A percentile compares a stretch with the other conserved stretches of the same genome.
Evolutionary conservation across 306 rosid genomes (phyloP).

Genomic region (Canavalia ensiformis): DNA sequence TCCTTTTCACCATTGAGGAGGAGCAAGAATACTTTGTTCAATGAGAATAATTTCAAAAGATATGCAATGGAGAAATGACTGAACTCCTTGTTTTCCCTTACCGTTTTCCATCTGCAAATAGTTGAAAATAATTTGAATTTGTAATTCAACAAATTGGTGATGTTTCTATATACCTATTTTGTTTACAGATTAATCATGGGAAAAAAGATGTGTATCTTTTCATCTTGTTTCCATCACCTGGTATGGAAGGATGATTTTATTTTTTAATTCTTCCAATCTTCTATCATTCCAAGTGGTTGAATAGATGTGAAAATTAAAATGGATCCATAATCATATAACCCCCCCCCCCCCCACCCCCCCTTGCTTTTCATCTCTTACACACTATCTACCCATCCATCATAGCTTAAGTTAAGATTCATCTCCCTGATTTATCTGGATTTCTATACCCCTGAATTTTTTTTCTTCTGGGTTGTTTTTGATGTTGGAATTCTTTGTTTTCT

Average conservation of each 20-base stretch:
- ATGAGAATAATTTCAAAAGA: constrained; percentile 2
- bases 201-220: constrained; percentile 21
- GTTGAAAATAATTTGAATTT: constrained; percentile 30
- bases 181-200: constrained; percentile 19
- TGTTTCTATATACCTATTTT: not conserved
- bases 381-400: not conserved
- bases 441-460: not conserved
- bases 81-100: constrained; percentile 24
- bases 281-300: not conserved
- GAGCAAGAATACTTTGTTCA: constrained; percentile 18
- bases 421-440: not conserved
- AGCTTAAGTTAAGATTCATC: constrained; percentile 9
- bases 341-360: too few relatives aligned
- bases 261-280: constrained; percentile 11
- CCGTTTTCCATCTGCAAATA: constrained; percentile 29
- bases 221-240: constrained; percentile 39
- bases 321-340: not conserved
- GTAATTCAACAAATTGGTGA: constrained; percentile 1
- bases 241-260: constrained; percentile 4
- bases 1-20: constrained; percentile 12
- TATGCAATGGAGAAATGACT: constrained; percentile 18
- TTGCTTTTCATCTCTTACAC: constrained; percentile 25
- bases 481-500: constrained; percentile 35
- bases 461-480: constrained; percentile 23
- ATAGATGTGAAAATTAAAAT: constrained; percentile 13